Evolutionary conservation across 257 asterid genomes (phyloP).

Genomic region (Jaltomata sinuosa): DNA sequence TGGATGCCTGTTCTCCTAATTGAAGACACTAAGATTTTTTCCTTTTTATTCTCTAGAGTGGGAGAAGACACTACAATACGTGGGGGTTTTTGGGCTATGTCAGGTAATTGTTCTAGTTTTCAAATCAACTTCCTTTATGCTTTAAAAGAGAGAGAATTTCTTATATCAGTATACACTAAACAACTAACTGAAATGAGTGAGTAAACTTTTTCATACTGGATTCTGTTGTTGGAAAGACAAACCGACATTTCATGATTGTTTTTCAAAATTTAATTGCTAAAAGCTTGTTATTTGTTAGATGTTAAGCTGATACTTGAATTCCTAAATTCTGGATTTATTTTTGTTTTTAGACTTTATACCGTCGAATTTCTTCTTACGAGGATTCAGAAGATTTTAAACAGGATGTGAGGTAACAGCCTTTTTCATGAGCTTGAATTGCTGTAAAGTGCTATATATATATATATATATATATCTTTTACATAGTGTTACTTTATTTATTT

Average conservation of each 20-base stretch:
- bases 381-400: constrained; percentile 54
- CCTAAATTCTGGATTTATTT: background rate
- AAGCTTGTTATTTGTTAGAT: background rate
- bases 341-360: constrained; percentile 48
- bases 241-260: background rate
- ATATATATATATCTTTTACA: background rate
- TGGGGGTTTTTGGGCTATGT: constrained; percentile 56
- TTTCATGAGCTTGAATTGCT: constrained; percentile 1
- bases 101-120: constrained; percentile 37
- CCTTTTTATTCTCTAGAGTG: constrained; percentile 45
- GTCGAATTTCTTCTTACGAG: constrained; percentile 59
- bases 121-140: background rate
- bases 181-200: background rate
- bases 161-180: background rate
- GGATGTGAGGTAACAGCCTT: constrained; percentile 51
- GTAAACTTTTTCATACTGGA: background rate
- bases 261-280: background rate
- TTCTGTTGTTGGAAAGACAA: background rate
- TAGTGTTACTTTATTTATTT: background rate
- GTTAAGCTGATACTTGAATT: background rate
- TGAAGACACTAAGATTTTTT: constrained; percentile 4
- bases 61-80: constrained; percentile 68
- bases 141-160: background rate
- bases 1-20: background rate
- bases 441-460: background rate